A percentile compares a stretch with the other conserved stretches of the same genome.
Conservation (phyloP, 2,329 filamentous ascomycete genomes). For the Zopfia rhizophila region DNA sequence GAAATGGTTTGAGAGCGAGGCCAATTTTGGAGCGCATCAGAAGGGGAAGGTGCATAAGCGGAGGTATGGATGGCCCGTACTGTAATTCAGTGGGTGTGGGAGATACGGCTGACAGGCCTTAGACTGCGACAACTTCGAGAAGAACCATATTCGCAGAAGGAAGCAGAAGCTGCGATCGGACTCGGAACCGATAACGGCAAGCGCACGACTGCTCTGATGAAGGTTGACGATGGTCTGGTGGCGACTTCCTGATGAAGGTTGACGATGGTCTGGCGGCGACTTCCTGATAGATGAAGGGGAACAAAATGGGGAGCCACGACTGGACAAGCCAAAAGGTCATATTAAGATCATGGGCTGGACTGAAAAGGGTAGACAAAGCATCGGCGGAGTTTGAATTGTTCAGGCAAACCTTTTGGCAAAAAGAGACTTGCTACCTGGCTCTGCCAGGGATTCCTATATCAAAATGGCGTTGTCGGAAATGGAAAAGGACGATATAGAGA, state of each 20-base stretch:
- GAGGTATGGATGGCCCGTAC: conserved; percentile 64
- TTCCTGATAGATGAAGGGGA: not conserved
- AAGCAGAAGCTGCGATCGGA: conserved; percentile 83
- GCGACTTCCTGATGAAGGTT: not conserved
- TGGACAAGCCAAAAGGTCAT: too few relatives aligned
- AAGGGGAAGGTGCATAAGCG: conserved; percentile 95
- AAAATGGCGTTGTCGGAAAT: conserved; percentile 21
- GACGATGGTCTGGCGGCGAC: conserved; percentile 11
- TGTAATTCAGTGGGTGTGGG: not conserved
- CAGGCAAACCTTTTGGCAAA: not conserved
- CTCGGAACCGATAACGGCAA: conserved; percentile 75
- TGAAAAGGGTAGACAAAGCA: too few relatives aligned
- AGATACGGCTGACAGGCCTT: conserved; percentile 21
- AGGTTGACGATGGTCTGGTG: conserved; percentile 36
- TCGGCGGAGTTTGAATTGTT: too few relatives aligned
- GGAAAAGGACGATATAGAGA: conserved; percentile 34
- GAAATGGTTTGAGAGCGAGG: conserved; percentile 92
- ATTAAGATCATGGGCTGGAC: too few relatives aligned
- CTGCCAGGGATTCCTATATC: not conserved
- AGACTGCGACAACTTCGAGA: conserved; percentile 86
- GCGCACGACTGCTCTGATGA: conserved; percentile 45
- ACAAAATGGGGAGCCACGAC: too few relatives aligned
- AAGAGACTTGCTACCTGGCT: not conserved
- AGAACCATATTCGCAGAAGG: conserved; percentile 85
- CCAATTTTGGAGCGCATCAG: conserved; percentile 77